Conservation (phyloP, 2,329 filamentous ascomycete genomes). For the Penicillium sp. region DNA sequence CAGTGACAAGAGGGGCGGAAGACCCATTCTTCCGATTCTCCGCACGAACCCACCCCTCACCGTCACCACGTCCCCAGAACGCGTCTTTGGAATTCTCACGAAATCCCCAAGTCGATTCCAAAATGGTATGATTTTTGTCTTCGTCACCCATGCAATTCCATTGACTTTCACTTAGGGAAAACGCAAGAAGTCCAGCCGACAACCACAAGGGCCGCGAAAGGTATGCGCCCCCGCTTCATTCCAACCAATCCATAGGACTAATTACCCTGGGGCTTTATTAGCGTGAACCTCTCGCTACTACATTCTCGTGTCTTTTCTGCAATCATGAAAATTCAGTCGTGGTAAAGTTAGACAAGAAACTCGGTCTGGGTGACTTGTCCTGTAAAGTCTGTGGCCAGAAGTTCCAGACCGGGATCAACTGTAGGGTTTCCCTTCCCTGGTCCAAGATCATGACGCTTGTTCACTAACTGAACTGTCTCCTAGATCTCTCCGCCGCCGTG, state of each 20-base stretch:
- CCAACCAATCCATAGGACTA: neutral
- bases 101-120: too few relatives aligned
- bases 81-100: slow-evolving; percentile 12
- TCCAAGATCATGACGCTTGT: neutral
- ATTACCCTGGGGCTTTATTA: slow-evolving; percentile 12
- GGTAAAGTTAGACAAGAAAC: slow-evolving; percentile 91
- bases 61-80: slow-evolving; percentile 1
- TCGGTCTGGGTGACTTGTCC: slow-evolving; percentile 72
- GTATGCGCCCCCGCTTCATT: slow-evolving; percentile 38
- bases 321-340: slow-evolving; percentile 92
- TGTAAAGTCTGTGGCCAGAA: slow-evolving; percentile 93
- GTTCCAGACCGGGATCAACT: slow-evolving; percentile 90
- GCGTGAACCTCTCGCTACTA: slow-evolving; percentile 53
- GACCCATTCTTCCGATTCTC: slow-evolving; percentile 17
- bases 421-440: slow-evolving; percentile 47
- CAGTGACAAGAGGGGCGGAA: slow-evolving; percentile 4
- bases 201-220: slow-evolving; percentile 77
- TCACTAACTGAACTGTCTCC: neutral
- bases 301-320: slow-evolving; percentile 97
- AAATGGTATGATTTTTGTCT: too few relatives aligned
- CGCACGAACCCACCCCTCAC: slow-evolving; percentile 18
- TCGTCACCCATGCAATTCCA: neutral
- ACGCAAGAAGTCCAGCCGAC: slow-evolving; percentile 78
- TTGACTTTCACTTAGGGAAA: slow-evolving; percentile 59
- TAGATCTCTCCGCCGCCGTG: slow-evolving; percentile 82